Evolutionary conservation across 305 asterid genomes (phyloP).

Genomic region (Nicotiana rustica): DNA sequence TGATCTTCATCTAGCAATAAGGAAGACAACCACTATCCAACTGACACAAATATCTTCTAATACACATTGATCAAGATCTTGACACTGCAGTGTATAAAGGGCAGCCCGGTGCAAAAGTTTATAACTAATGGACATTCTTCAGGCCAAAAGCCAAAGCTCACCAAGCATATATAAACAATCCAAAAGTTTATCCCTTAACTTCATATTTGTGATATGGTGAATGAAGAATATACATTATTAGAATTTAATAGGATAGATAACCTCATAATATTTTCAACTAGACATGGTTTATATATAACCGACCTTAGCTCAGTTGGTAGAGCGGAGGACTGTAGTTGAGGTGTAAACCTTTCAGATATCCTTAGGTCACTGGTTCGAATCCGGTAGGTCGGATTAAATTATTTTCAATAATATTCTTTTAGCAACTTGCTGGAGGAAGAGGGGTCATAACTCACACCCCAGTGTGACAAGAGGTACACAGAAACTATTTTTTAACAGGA

Average conservation of each 20-base stretch:
- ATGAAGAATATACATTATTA: neutral
- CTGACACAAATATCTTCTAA: neutral
- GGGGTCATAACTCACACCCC: no score
- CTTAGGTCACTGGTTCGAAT: no score
- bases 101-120: no score
- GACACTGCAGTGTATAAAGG: neutral
- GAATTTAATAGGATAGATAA: neutral
- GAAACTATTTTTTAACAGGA: no score
- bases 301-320: conserved; percentile 99
- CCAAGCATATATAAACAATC: conserved; percentile 1
- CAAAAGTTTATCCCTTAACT: neutral
- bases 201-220: neutral
- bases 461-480: no score
- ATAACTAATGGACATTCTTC: neutral
- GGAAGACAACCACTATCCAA: no score
- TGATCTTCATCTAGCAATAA: no score
- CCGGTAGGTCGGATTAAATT: neutral
- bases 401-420: no score
- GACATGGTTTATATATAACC: conserved; percentile 47
- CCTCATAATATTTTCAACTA: neutral
- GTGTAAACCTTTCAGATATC: neutral
- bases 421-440: no score
- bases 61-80: conserved; percentile 10
- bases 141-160: neutral
- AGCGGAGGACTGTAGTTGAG: conserved; percentile 96